Base-by-base conservation (phyloP, 176 grass and related monocot species). In the Elaeis guineensis region DNA sequence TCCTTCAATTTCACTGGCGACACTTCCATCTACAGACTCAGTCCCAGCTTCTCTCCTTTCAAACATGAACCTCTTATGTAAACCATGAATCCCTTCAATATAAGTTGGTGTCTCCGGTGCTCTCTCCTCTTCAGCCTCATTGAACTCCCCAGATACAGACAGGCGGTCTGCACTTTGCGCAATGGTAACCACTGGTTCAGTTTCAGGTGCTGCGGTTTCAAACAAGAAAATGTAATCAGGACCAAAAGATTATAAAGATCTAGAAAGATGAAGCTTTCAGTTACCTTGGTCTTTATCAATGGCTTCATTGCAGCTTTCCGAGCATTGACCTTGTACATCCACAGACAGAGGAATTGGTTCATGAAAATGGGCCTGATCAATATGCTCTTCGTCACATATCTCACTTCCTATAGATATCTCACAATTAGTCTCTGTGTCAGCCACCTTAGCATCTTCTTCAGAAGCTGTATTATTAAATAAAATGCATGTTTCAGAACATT, bases 11-110 rank as follows among this genome's bases (percentile, higher is more conserved):
- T 93, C 88, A 39, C 69, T 52, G 63, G 70, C 78, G 6, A 69
- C 18, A 20, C 76, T 76, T 66, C 73, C 86, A 70, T 91, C 84
- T 25, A 85, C 7, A 28, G 81, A 89, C 52, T 83, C 86, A 16
- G 67, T 50, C 50, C 83, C 78, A 69, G 75, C 71, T 57, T 56
- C 52, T 54, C 76, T 69, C 66, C 21, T 52, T 65, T 76, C 58
- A 78, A 80, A 78, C 51, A 82, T 64, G 51, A 70, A 49, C 14
- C 54, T 63, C 58, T 86, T 77, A 17, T 73, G 78, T n/a, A 84
- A 79, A 61, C 69, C 73, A 76, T 65, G 52, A 58, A 76, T 51
- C 20, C 17, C 58, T 79, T 77, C 69, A 55, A 75, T 65, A 69
- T 78, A 57, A 75, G 50, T 81, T 70, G 74, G 79, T 4, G 61